phyloP scores from a whole-genome alignment of 371 early-diverging fungal species.

The Mucor indicus region DNA sequence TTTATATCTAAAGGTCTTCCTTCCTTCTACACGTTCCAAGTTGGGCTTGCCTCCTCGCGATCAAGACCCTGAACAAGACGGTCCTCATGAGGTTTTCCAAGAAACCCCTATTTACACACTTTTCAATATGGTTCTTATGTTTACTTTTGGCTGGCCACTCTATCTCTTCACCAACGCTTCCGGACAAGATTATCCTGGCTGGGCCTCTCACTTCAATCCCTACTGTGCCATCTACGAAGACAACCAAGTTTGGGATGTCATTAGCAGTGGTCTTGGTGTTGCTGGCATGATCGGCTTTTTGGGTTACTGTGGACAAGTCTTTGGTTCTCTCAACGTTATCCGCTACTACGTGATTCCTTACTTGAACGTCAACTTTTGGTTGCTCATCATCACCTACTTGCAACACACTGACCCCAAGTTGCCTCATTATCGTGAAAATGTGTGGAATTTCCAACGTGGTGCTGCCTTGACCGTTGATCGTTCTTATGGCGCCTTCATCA shows the following conservation, averaged over 20 bases:
- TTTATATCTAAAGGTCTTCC: slow-evolving; percentile 83
- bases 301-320: slow-evolving; percentile 46
- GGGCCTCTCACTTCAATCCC: slow-evolving; percentile 85
- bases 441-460: slow-evolving; percentile 86
- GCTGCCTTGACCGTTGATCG: slow-evolving; percentile 82
- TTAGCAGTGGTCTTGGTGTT: slow-evolving; percentile 71
- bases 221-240: slow-evolving; percentile 71
- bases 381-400: slow-evolving; percentile 84
- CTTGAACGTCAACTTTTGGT: slow-evolving; percentile 78
- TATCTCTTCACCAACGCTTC: slow-evolving; percentile 75
- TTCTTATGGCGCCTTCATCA: slow-evolving; percentile 75
- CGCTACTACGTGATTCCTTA: slow-evolving; percentile 88
- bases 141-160: slow-evolving; percentile 81
- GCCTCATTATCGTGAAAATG: slow-evolving; percentile 76
- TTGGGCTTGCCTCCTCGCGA: slow-evolving; percentile 43
- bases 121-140: slow-evolving; percentile 58
- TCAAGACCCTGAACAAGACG: slow-evolving; percentile 36
- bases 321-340: slow-evolving; percentile 58
- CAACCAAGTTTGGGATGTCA: slow-evolving; percentile 60
- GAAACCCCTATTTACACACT: slow-evolving; percentile 67
- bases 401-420: slow-evolving; percentile 84
- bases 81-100: slow-evolving; percentile 47
- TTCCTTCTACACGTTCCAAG: slow-evolving; percentile 66
- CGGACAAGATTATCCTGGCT: slow-evolving; percentile 68
- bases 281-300: slow-evolving; percentile 51